Percentiles rank a stretch among this genome's conserved stretches.
phyloP scores from a whole-genome alignment of 495 filamentous ascomycete genomes.

The Wilcoxina mikolae region DNA sequence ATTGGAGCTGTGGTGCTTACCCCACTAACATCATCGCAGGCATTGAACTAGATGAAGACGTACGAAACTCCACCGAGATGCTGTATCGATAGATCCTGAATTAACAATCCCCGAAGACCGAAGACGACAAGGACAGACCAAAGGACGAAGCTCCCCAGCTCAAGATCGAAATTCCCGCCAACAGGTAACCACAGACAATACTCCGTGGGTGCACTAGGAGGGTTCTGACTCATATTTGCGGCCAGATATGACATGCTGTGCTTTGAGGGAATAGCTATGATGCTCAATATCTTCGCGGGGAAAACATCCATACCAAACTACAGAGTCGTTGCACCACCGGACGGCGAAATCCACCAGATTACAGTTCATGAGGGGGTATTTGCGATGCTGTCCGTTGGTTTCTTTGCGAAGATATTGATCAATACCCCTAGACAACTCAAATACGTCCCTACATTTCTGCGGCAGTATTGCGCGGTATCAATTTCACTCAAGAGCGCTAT shows the following conservation, averaged over 20 bases:
- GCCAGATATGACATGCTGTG: constrained; percentile 91
- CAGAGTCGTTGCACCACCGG: constrained; percentile 51
- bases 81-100: background rate
- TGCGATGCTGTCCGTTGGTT: background rate
- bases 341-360: constrained; percentile 61
- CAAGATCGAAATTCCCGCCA: constrained; percentile 97
- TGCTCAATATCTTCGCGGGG: constrained; percentile 86
- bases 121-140: constrained; percentile 21
- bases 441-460: constrained; percentile 76
- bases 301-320: constrained; percentile 62
- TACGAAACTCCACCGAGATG: constrained; percentile 26
- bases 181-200: constrained; percentile 43
- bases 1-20: background rate
- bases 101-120: constrained; percentile 15
- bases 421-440: constrained; percentile 44
- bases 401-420: background rate
- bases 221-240: background rate
- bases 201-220: background rate
- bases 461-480: constrained; percentile 76
- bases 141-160: constrained; percentile 77
- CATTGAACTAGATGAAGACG: constrained; percentile 94
- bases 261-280: constrained; percentile 90
- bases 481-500: constrained; percentile 78
- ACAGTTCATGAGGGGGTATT: constrained; percentile 40
- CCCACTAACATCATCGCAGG: constrained; percentile 32